Evolutionary conservation across 2,329 filamentous ascomycete species (phyloP).

Genomic region (Sporothrix protearum): DNA sequence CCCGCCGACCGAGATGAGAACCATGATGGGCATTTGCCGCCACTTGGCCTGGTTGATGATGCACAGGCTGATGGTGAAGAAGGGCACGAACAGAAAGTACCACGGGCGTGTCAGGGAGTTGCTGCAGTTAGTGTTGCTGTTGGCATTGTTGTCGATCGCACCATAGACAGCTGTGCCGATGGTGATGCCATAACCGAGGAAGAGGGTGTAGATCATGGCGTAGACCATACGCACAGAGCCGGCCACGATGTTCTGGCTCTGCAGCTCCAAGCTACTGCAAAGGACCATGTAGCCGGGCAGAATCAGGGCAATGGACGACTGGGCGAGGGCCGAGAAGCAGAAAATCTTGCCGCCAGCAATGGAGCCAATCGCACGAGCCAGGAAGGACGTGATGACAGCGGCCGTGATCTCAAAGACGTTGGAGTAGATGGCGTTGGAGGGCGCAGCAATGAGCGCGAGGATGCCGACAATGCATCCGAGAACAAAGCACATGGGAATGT

Average conservation of each 20-base stretch:
- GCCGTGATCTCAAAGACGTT: slow-evolving; percentile 49
- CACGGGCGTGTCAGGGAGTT: slow-evolving; percentile 48
- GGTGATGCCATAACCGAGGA: slow-evolving; percentile 69
- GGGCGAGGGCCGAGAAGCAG: slow-evolving; percentile 68
- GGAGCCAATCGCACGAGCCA: slow-evolving; percentile 66
- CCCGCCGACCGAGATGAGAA: slow-evolving; percentile 67
- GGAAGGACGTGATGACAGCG: slow-evolving; percentile 61
- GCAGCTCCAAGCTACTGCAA: slow-evolving; percentile 58
- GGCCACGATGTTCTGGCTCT: slow-evolving; percentile 65
- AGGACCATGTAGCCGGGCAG: slow-evolving; percentile 67
- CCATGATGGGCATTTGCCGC: slow-evolving; percentile 73
- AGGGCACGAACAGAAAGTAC: slow-evolving; percentile 58
- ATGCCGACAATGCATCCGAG: slow-evolving; percentile 71
- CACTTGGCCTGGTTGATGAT: slow-evolving; percentile 69
- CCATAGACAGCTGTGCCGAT: slow-evolving; percentile 63
- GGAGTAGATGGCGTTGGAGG: slow-evolving; percentile 61
- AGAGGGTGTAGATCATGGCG: slow-evolving; percentile 68
- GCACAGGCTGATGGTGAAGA: slow-evolving; percentile 63
- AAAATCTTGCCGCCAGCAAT: slow-evolving; percentile 57
- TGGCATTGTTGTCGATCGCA: slow-evolving; percentile 54
- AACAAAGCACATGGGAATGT: slow-evolving; percentile 72
- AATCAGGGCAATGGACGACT: slow-evolving; percentile 72
- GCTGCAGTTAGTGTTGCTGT: slow-evolving; percentile 38
- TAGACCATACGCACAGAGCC: slow-evolving; percentile 72
- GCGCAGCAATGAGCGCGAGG: slow-evolving; percentile 70